Conservation (phyloP, 164 flowering plant genomes). For the Nelumbo lutea region DNA sequence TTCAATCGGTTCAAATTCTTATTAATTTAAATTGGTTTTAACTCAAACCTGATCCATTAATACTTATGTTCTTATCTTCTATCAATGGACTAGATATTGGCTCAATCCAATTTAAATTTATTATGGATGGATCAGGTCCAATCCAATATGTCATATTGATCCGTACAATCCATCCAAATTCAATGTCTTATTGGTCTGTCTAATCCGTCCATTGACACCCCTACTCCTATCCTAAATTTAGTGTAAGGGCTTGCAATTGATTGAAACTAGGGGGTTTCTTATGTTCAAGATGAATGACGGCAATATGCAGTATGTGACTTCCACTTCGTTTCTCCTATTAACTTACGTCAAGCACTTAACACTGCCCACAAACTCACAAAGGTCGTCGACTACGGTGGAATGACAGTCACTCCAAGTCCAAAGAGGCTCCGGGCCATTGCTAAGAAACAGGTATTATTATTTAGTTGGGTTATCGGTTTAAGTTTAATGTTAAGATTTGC, state of each 20-base stretch:
- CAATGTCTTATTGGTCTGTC: too few relatives aligned
- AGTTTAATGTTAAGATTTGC: neutral
- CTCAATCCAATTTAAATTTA: too few relatives aligned
- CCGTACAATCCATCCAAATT: too few relatives aligned
- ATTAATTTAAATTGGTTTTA: too few relatives aligned
- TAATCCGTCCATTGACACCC: too few relatives aligned
- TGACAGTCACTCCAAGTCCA: conserved; percentile 37
- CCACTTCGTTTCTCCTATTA: conserved; percentile 63
- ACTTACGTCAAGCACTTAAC: conserved; percentile 80
- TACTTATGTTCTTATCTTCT: too few relatives aligned
- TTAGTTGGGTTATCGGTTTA: neutral
- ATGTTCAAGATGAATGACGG: conserved; percentile 58
- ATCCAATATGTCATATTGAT: too few relatives aligned
- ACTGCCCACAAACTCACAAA: conserved; percentile 24
- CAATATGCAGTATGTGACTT: conserved; percentile 38
- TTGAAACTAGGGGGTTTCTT: conserved; percentile 57
- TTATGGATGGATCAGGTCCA: too few relatives aligned
- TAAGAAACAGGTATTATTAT: conserved; percentile 52
- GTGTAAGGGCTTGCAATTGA: conserved; percentile 2
- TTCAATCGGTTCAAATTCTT: too few relatives aligned
- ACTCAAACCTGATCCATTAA: too few relatives aligned
- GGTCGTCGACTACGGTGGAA: conserved; percentile 59
- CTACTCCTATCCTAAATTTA: neutral
- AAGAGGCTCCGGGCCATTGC: conserved; percentile 50
- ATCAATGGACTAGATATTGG: too few relatives aligned